These are phyloP conservation scores for Picocystis sp. DNA, from an alignment of 163 green algal species.

Conservation along the genomic window DNA sequence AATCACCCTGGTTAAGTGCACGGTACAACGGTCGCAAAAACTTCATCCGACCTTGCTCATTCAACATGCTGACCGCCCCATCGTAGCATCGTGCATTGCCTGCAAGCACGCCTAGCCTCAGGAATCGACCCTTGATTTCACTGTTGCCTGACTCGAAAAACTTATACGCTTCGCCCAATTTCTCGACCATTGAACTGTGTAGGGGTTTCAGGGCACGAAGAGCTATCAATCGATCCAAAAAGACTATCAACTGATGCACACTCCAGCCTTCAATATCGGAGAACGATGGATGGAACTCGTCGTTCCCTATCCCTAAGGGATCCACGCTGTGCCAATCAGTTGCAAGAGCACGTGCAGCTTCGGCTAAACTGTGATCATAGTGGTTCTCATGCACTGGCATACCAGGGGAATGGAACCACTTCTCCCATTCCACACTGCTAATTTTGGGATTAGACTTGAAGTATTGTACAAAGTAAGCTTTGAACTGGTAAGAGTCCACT, in stretches of 20 bases:
- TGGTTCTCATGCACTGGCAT: constrained; percentile 54
- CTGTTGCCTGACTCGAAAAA: constrained; percentile 42
- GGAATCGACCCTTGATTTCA: constrained; percentile 42
- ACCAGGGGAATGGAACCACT: constrained; percentile 48
- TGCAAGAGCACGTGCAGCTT: constrained; percentile 40
- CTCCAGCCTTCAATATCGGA: constrained; percentile 44
- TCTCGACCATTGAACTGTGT: constrained; percentile 22
- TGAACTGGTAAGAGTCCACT: constrained; percentile 49
- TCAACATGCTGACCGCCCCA: constrained; percentile 14
- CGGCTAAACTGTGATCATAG: constrained; percentile 50
- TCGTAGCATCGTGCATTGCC: constrained; percentile 1
- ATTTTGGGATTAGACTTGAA: constrained; percentile 34
- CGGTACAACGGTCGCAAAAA: constrained; percentile 64
- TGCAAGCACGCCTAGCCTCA: constrained; percentile 15
- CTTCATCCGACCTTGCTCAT: constrained; percentile 68
- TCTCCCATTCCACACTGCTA: constrained; percentile 57
- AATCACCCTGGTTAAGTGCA: constrained; percentile 24
- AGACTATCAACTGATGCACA: constrained; percentile 40
- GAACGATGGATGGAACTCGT: constrained; percentile 1
- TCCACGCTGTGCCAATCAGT: constrained; percentile 47
- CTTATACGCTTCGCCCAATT: constrained; percentile 39
- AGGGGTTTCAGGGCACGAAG: constrained; percentile 27
- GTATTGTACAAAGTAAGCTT: constrained; percentile 41
- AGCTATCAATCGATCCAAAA: constrained; percentile 51
- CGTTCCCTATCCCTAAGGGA: constrained; percentile 33